A percentile compares a stretch with the other conserved stretches of the same genome.
Evolutionary conservation across 176 grass and related monocot species (phyloP).

Genomic region (Musa itinerans): DNA sequence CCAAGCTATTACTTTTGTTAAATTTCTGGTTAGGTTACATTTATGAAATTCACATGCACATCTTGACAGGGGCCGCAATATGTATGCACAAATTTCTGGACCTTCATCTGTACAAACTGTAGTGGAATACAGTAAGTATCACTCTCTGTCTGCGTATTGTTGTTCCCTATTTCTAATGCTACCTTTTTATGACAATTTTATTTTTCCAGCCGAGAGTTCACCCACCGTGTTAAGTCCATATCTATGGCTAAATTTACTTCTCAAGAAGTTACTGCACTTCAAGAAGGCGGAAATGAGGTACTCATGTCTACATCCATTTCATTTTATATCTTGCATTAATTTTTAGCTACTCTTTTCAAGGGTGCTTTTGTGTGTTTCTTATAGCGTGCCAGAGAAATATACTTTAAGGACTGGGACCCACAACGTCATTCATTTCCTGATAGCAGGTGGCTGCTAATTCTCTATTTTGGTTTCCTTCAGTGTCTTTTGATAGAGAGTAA

Average conservation of each 20-base stretch:
- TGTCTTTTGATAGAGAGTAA: background rate
- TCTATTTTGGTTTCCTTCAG: constrained; percentile 6
- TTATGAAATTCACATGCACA: constrained; percentile 30
- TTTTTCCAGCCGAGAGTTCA: constrained; percentile 78
- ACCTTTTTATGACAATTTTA: constrained; percentile 5
- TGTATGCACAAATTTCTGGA: constrained; percentile 98
- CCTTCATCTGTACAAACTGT: constrained; percentile 95
- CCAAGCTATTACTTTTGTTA: background rate
- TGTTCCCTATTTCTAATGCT: constrained; percentile 1
- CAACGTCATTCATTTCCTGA: constrained; percentile 73
- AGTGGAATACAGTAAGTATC: constrained; percentile 92
- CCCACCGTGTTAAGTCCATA: constrained; percentile 88
- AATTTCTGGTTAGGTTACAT: background rate
- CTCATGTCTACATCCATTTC: background rate
- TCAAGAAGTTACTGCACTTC: constrained; percentile 82
- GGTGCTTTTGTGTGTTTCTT: constrained; percentile 21
- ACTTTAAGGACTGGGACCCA: constrained; percentile 95
- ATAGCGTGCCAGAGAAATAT: constrained; percentile 72
- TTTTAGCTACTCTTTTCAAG: background rate
- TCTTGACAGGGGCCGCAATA: constrained; percentile 87
- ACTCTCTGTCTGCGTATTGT: constrained; percentile 1
- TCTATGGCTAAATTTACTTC: constrained; percentile 99
- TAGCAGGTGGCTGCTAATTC: constrained; percentile 53
- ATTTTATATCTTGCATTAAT: background rate
- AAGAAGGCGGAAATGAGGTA: constrained; percentile 96